Percentiles rank a stretch among this genome's conserved stretches.
phyloP scores from a whole-genome alignment of 495 filamentous ascomycete genomes.

The Lasiosphaeria ovina region DNA sequence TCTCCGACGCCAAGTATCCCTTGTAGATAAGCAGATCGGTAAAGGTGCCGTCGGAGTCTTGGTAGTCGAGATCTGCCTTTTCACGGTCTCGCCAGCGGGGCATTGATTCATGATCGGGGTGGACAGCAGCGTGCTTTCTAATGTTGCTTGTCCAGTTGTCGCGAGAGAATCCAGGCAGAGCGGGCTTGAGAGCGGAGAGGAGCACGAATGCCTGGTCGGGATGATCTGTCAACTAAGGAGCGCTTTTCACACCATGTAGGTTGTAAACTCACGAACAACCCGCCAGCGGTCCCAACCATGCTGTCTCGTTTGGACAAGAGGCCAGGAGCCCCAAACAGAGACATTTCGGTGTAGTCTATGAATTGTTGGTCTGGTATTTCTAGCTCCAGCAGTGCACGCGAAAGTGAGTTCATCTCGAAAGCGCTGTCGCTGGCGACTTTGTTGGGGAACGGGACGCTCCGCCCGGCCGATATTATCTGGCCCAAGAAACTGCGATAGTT shows the following conservation, averaged over 20 bases:
- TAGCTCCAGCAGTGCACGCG: too few species aligned
- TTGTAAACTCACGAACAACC: conserved; percentile 28
- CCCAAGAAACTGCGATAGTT: conserved; percentile 1
- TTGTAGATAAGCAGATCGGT: conserved; percentile 33
- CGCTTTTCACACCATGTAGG: too few species aligned
- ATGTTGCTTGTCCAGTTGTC: conserved; percentile 46
- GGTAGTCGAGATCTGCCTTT: conserved; percentile 40
- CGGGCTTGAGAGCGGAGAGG: conserved; percentile 22
- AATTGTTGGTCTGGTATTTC: too few species aligned
- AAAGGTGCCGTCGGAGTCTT: conserved; percentile 32
- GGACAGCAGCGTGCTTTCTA: conserved; percentile 26
- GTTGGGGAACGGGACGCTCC: not conserved
- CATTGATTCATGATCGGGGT: conserved; percentile 38
- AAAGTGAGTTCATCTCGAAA: too few species aligned
- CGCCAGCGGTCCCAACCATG: conserved; percentile 36
- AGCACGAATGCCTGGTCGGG: conserved; percentile 36
- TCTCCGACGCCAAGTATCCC: conserved; percentile 25
- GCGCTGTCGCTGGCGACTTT: not conserved
- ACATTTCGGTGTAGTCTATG: too few species aligned
- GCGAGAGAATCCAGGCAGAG: conserved; percentile 24
- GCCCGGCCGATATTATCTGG: conserved; percentile 1
- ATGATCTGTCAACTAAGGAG: too few species aligned
- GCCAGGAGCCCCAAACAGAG: too few species aligned
- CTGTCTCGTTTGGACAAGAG: conserved; percentile 22
- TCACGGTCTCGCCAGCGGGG: conserved; percentile 33